Conservation (phyloP, 257 asterid species). For the Lycium barbarum region DNA sequence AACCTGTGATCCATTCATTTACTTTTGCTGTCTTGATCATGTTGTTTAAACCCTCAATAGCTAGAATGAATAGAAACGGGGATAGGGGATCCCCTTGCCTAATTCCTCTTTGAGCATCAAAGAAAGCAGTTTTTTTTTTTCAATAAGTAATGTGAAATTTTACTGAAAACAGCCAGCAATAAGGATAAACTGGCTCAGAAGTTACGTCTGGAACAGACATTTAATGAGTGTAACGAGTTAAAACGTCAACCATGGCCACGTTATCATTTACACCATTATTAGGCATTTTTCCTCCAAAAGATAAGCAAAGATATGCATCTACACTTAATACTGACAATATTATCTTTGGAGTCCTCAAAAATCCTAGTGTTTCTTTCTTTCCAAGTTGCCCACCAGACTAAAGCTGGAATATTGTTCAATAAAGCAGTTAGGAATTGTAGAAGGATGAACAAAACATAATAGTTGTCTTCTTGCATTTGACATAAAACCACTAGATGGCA, state of each 20-base stretch:
- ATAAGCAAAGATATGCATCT: neutral
- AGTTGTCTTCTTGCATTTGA: neutral
- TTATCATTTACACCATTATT: neutral
- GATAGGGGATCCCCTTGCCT: too few species aligned
- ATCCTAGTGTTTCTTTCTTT: neutral
- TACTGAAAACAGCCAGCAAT: neutral
- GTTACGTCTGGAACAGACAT: neutral
- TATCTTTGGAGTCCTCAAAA: neutral
- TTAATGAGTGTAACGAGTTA: neutral
- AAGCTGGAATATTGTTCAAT: neutral
- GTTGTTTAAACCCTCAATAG: too few species aligned
- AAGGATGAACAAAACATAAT: neutral
- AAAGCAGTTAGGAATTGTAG: neutral
- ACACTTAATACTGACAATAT: neutral
- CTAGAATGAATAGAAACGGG: too few species aligned
- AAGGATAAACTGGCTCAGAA: neutral
- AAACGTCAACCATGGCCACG: neutral
- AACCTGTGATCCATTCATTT: too few species aligned
- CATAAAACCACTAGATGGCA: neutral
- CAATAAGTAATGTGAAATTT: neutral
- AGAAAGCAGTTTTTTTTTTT: neutral
- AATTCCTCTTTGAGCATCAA: too few species aligned
- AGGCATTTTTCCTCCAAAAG: neutral
- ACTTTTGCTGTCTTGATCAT: too few species aligned
- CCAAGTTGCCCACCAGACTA: conserved; percentile 4